Evolutionary conservation across 495 filamentous ascomycete species (phyloP).

Genomic region (Hypoxylon fragiforme): DNA sequence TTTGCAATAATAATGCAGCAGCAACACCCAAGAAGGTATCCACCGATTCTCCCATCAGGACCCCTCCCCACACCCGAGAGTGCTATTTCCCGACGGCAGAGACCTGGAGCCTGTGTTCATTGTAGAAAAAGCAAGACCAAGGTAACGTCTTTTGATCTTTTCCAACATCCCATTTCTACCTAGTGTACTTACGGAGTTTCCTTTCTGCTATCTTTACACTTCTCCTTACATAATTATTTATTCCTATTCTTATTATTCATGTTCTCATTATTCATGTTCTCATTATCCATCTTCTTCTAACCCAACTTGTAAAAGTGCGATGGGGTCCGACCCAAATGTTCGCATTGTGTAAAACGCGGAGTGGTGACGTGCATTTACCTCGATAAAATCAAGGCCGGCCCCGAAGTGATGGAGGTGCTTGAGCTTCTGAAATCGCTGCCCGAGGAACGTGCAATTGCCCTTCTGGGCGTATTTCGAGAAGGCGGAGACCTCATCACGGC

Average conservation of each 20-base stretch:
- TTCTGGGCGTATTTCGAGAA: conserved; percentile 1
- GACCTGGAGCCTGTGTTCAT: conserved; percentile 11
- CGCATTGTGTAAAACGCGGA: conserved; percentile 6
- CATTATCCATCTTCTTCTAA: too few relatives aligned
- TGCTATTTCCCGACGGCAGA: background rate
- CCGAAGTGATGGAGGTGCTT: conserved; percentile 14
- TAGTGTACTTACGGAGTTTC: too few relatives aligned
- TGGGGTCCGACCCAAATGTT: conserved; percentile 5
- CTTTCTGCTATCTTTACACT: too few relatives aligned
- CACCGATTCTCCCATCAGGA: conserved; percentile 10
- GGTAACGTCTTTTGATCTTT: too few relatives aligned
- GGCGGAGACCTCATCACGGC: background rate
- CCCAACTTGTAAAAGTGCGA: conserved; percentile 8
- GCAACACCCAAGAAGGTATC: conserved; percentile 12
- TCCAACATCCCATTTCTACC: too few relatives aligned
- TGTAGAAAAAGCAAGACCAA: conserved; percentile 18
- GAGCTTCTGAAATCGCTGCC: conserved; percentile 17
- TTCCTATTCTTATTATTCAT: background rate
- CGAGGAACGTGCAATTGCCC: background rate
- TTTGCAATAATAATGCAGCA: background rate
- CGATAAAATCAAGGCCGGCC: conserved; percentile 8
- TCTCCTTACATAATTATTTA: too few relatives aligned
- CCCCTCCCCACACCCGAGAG: conserved; percentile 2
- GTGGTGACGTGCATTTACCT: conserved; percentile 3
- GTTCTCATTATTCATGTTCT: background rate